phyloP scores from a whole-genome alignment of 192 early-diverging fungal genomes.

The Mortierella antarctica region DNA sequence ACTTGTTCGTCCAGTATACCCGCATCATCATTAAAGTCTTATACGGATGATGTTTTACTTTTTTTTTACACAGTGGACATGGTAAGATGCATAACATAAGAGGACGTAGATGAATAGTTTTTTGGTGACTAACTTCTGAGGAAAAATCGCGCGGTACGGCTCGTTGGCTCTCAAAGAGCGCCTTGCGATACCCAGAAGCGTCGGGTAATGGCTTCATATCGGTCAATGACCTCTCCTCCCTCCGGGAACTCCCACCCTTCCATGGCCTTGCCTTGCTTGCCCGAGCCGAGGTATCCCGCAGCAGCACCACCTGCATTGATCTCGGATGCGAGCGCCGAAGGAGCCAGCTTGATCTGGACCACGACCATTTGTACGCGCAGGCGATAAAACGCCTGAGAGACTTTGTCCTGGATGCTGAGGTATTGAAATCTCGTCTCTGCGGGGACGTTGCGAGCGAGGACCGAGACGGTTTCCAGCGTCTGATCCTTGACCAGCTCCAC shows the following conservation, averaged over 20 bases:
- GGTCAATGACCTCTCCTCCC: conserved; percentile 45
- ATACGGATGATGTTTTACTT: not conserved
- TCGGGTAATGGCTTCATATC: conserved; percentile 44
- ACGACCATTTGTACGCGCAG: conserved; percentile 44
- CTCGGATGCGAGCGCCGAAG: not conserved
- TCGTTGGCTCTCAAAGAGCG: conserved; percentile 21
- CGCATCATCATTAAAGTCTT: too few species aligned
- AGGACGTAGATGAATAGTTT: too few species aligned
- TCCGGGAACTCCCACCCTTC: conserved; percentile 42
- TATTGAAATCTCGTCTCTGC: conserved; percentile 49
- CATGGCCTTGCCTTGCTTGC: conserved; percentile 8
- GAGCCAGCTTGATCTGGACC: conserved; percentile 15
- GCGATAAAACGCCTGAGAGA: conserved; percentile 33
- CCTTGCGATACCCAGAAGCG: conserved; percentile 41
- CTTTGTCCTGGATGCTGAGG: conserved; percentile 33
- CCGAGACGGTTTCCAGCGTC: conserved; percentile 17
- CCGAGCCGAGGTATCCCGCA: not conserved
- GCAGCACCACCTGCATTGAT: not conserved
- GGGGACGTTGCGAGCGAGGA: conserved; percentile 32
- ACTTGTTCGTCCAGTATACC: too few species aligned
- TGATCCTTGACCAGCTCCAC: conserved; percentile 35
- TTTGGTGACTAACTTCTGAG: too few species aligned
- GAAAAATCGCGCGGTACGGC: too few species aligned
- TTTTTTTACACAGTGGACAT: not conserved
- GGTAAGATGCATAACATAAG: too few species aligned